Conservation (phyloP, 768 basidiomycete species). For the Psilocybe sp. region DNA sequence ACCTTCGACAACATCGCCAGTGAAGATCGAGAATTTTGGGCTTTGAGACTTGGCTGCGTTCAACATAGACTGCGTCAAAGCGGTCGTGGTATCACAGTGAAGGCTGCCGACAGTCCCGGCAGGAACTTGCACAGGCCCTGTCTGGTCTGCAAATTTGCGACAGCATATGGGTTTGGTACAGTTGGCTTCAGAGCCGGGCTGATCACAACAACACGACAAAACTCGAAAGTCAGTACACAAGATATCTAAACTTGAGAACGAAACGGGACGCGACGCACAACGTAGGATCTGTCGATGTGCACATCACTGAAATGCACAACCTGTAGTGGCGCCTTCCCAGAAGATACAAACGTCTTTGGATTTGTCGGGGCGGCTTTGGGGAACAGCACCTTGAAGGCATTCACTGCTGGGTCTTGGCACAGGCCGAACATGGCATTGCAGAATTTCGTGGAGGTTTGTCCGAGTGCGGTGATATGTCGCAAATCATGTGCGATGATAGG, state of each 20-base stretch:
- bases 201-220: conserved; percentile 12
- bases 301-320: conserved; percentile 63
- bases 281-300: conserved; percentile 57
- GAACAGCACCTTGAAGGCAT: conserved; percentile 40
- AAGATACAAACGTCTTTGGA: conserved; percentile 31
- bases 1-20: conserved; percentile 66
- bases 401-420: conserved; percentile 48
- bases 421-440: conserved; percentile 55
- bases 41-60: conserved; percentile 33
- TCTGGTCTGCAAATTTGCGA: conserved; percentile 43
- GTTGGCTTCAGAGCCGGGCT: conserved; percentile 51
- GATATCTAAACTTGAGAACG: not conserved
- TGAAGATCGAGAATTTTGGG: conserved; percentile 54
- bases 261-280: conserved; percentile 27
- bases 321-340: conserved; percentile 44
- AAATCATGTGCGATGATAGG: conserved; percentile 59
- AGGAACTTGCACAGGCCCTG: conserved; percentile 32
- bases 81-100: conserved; percentile 51
- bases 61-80: conserved; percentile 50
- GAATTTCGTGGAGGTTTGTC: conserved; percentile 49
- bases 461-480: conserved; percentile 42
- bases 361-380: conserved; percentile 37
- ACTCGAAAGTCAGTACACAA: not conserved
- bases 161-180: conserved; percentile 68
- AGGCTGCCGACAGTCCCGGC: conserved; percentile 48